These are phyloP conservation scores for Erodium texanum DNA, from an alignment of 441 rosid species.

Conservation along the genomic window DNA sequence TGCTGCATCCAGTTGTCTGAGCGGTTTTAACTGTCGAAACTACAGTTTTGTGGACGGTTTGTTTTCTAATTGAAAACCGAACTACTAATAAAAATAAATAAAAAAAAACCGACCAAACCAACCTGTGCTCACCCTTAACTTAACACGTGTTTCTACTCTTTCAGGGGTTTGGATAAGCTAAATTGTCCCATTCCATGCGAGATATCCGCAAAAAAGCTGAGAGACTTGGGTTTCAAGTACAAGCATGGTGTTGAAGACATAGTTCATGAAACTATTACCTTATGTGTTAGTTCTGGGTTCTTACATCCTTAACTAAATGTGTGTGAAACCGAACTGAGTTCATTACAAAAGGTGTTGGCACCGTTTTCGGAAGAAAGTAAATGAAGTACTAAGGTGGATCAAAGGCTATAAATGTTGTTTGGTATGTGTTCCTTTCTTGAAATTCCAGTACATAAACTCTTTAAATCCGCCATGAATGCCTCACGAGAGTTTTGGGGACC, in stretches of 20 bases:
- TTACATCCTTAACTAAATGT: constrained; percentile 21
- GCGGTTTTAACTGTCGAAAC: no score
- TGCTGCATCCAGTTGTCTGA: no score
- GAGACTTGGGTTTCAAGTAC: constrained; percentile 49
- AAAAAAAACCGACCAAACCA: no score
- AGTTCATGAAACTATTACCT: constrained; percentile 35
- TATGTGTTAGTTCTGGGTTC: constrained; percentile 33
- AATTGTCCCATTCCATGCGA: constrained; percentile 27
- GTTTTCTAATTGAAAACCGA: no score
- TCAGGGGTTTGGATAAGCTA: constrained; percentile 29
- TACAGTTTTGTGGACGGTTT: no score
- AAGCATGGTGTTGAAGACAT: constrained; percentile 46
- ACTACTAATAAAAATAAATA: no score
- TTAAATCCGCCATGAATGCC: constrained; percentile 8
- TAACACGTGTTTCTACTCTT: no score
- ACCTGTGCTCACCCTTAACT: no score
- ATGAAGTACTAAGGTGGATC: background rate
- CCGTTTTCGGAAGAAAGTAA: no score
- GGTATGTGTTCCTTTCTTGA: constrained; percentile 14
- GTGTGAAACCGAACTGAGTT: no score
- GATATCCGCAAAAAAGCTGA: constrained; percentile 62
- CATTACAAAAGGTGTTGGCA: no score
- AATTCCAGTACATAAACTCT: constrained; percentile 11
- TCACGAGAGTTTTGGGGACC: no score
- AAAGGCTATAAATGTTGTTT: background rate